phyloP scores from a whole-genome alignment of 1,284 basidiomycete species.

The Cutaneotrichosporon curvatum region DNA sequence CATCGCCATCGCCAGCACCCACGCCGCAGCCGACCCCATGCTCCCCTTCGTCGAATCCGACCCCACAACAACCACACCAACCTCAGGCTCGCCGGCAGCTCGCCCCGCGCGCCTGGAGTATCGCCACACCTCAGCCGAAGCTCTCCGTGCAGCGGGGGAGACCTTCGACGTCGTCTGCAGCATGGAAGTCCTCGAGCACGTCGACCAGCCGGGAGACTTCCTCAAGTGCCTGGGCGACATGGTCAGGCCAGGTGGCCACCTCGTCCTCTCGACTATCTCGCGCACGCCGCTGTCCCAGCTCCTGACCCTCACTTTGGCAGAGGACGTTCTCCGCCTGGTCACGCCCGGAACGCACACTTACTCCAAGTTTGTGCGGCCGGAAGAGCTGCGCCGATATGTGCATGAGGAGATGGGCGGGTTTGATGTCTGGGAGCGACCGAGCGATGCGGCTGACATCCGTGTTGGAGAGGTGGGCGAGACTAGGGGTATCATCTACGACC shows the following conservation, averaged over 20 bases:
- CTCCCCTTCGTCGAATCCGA: constrained; percentile 72
- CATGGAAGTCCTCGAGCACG: constrained; percentile 98
- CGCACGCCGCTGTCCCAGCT: constrained; percentile 85
- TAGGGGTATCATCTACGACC: constrained; percentile 74
- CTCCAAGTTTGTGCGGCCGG: constrained; percentile 81
- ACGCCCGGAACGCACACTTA: constrained; percentile 86
- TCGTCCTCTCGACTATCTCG: constrained; percentile 94
- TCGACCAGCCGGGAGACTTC: constrained; percentile 82
- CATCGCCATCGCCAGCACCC: constrained; percentile 74
- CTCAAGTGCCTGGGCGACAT: constrained; percentile 70
- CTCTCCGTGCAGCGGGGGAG: constrained; percentile 51
- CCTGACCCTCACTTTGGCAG: constrained; percentile 84
- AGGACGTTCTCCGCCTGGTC: constrained; percentile 75
- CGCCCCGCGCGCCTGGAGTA: constrained; percentile 55
- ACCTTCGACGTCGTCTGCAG: constrained; percentile 89
- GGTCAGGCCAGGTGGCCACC: constrained; percentile 86
- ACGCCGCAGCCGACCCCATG: constrained; percentile 70
- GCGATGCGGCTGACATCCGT: constrained; percentile 47
- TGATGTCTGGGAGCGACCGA: constrained; percentile 39
- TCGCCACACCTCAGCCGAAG: constrained; percentile 71
- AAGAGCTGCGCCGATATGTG: constrained; percentile 83
- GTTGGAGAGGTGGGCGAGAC: constrained; percentile 67
- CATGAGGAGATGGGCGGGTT: constrained; percentile 51
- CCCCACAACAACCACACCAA: constrained; percentile 56
- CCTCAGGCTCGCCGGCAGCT: constrained; percentile 54